Evolutionary conservation across 2,329 filamentous ascomycete genomes (phyloP), one percentile per base, ranked within the genome.

Genomic region (Diaporthe australafricana): DNA sequence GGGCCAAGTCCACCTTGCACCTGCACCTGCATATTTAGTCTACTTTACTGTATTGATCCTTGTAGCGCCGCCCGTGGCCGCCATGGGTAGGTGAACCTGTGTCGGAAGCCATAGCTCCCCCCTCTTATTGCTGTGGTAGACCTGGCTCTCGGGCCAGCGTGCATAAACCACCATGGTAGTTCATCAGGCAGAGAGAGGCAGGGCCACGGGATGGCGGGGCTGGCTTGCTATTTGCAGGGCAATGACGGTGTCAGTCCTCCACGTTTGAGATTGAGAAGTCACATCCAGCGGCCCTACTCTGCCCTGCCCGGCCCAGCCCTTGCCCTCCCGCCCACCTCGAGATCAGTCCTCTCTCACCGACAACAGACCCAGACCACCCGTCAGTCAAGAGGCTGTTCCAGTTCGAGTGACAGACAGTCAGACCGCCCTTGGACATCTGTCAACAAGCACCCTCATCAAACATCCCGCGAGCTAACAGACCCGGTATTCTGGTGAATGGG

Each of bases 231-330:
- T 48, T 48, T 63, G 60, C 60, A 63, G 60, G 60, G 60, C 60
- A 38, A 35, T 35, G 60, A 63, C 60, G 60, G 42, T 48, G 30
- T 65, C 60, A 27, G 47, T 65, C 60, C 45, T 50, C 45, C 60
- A 38, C 38, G 68, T 70, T 70, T 70, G 60, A 66, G 38, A 53
- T 70, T 70, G 47, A 70, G 56, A 55, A 30, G 40, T 62, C 47
- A 55, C 62, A 53, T 50, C 45, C 45, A 11, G 27, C n/a, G 14
- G 45, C 45, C 48, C 67, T 48, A 38, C 22, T 32, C 67, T n/a
- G 22, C 42, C 42, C 30, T 32, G 25, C n/a, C n/a, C n/a, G n/a
- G n/a, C n/a, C n/a, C 12, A n/a, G 38, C 14, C 25, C 47, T 45
- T 38, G 63, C 38, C 22, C 38, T 32, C 16, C 30, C 40, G 1